Evolutionary conservation across 495 filamentous ascomycete genomes (phyloP), one percentile per base, ranked within the genome.

Genomic region (Xylaria castorea): DNA sequence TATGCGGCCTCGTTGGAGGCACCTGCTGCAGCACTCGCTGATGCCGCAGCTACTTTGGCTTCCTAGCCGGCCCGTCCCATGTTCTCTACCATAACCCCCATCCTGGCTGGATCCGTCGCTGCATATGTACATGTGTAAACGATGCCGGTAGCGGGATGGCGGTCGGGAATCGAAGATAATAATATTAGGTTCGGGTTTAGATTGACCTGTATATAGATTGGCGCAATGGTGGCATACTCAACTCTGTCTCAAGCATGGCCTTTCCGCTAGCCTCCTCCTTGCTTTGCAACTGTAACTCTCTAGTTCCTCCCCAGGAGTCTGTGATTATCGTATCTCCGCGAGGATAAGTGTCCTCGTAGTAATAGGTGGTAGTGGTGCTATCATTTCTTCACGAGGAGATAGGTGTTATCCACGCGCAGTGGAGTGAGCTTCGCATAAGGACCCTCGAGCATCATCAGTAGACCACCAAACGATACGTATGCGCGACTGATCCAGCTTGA

Each of bases 391-490:
- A 94, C 84, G 46, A 98, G 87, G 71, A 99, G 86, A 81, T 98
- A 99, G 58, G 97, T 89, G 79, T 98, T 91, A 81, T 98, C 96
- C 73, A 97, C 94, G 71, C 92, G 87, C 79, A 98, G 81, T 3
- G 93, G 90, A n/a, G 91, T 94, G 34, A 98, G 89, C 85, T 95
- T 97, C 88, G 97, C 97, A 79, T 96, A 97, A 3, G 96, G 95
- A 1, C 97, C 96, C 78, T 97, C 92, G 32, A 99, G 87, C 79
- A 90, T 91, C 76, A 98, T 91, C 74, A 99, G 80, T 72, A 99
- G 80, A 1, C 96, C 96, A 44, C 96, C 96, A 75, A 98, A 99
- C 4, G 92, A 96, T 76, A 94, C 87, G 81, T 94, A 98, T 18
- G 93, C 92, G 79, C 96, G 95, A 81, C 97, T 99, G 75, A 64